These are phyloP conservation scores for Lycium ferocissimum DNA, from an alignment of 257 asterid genomes.

Conservation along the genomic window DNA sequence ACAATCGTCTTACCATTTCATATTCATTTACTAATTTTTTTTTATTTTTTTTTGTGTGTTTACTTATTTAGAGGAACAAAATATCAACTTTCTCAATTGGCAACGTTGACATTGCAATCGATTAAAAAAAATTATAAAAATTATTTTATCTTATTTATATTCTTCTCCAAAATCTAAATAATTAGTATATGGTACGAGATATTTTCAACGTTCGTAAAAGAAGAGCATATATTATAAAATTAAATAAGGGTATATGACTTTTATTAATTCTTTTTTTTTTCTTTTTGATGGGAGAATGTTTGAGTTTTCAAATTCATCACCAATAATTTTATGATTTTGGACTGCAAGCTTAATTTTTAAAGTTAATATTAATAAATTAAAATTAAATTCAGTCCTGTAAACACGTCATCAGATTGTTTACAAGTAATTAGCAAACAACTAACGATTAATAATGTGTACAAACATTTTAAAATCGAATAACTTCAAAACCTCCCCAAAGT, in stretches of 20 bases:
- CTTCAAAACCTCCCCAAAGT: too few relatives aligned
- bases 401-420: conserved; percentile 4
- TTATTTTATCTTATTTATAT: not conserved
- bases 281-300: too few relatives aligned
- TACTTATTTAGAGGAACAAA: not conserved
- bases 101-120: not conserved
- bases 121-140: too few relatives aligned
- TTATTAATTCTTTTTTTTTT: too few relatives aligned
- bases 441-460: too few relatives aligned
- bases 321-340: too few relatives aligned
- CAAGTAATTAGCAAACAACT: too few relatives aligned
- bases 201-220: not conserved
- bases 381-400: not conserved
- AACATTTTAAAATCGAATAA: too few relatives aligned
- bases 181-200: not conserved
- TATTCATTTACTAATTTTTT: not conserved
- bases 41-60: not conserved
- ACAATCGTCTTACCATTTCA: not conserved
- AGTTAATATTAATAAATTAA: not conserved
- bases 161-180: not conserved
- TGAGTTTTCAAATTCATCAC: too few relatives aligned
- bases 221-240: too few relatives aligned
- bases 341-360: too few relatives aligned
- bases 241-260: too few relatives aligned
- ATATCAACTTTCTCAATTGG: not conserved